phyloP scores from a whole-genome alignment of 2,329 filamentous ascomycete genomes.

The Colletotrichum truncatum region DNA sequence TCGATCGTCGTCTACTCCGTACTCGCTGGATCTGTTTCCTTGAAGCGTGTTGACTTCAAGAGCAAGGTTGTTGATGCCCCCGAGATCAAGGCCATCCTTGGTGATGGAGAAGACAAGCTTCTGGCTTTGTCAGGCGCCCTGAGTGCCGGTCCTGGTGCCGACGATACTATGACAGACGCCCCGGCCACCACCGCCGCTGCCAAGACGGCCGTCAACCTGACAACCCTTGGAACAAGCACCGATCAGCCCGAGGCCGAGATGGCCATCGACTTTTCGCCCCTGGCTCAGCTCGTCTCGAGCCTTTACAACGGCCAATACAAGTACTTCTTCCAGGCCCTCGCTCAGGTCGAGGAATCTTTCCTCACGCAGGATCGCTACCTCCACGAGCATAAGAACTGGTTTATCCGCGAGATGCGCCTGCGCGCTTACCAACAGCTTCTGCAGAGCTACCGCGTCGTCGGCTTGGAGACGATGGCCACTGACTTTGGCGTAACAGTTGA shows the following conservation, averaged over 20 bases:
- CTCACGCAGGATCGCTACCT: constrained; percentile 94
- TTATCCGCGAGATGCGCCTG: constrained; percentile 97
- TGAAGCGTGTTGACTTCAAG: constrained; percentile 99
- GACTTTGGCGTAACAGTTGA: constrained; percentile 98
- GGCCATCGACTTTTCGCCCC: constrained; percentile 86
- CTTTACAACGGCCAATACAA: constrained; percentile 95
- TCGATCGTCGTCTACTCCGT: constrained; percentile 95
- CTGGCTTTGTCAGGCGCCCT: constrained; percentile 82
- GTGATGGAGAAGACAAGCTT: constrained; percentile 87
- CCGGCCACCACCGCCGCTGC: constrained; percentile 60
- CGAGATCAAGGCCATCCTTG: constrained; percentile 97
- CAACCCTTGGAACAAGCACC: constrained; percentile 76
- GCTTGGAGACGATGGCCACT: constrained; percentile 95
- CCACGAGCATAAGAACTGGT: constrained; percentile 96
- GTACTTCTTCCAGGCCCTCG: constrained; percentile 90
- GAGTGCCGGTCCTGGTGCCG: constrained; percentile 82
- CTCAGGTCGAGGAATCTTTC: constrained; percentile 92
- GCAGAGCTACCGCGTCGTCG: constrained; percentile 96
- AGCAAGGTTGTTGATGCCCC: constrained; percentile 98
- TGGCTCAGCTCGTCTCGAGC: constrained; percentile 88
- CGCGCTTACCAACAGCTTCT: constrained; percentile 96
- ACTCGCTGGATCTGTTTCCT: constrained; percentile 89
- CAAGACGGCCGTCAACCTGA: constrained; percentile 81
- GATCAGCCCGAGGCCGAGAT: constrained; percentile 82
- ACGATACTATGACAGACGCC: constrained; percentile 75